phyloP scores from a whole-genome alignment of 2,329 filamentous ascomycete species.

The Chaetomium olivaceum region DNA sequence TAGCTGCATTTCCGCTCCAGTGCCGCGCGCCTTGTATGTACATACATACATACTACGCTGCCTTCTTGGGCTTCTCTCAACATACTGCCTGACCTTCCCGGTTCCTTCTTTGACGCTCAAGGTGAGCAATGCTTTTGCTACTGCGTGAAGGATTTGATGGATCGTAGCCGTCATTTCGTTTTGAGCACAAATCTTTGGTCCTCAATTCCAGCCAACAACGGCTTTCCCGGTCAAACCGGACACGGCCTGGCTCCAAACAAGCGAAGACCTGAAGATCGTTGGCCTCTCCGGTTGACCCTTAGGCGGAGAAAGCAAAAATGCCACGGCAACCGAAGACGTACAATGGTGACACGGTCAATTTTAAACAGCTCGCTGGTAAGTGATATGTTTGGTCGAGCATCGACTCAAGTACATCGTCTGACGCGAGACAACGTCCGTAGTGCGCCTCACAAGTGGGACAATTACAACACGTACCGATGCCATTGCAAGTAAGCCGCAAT shows the following conservation, averaged over 20 bases:
- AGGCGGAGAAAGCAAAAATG: constrained; percentile 19
- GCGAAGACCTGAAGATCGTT: constrained; percentile 1
- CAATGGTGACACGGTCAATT: constrained; percentile 27
- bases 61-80: neutral
- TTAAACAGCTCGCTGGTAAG: constrained; percentile 31
- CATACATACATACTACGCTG: too few relatives aligned
- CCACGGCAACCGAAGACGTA: constrained; percentile 20
- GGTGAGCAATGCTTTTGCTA: neutral
- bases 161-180: neutral
- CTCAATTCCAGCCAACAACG: neutral
- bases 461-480: constrained; percentile 29
- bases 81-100: neutral
- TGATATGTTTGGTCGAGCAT: neutral
- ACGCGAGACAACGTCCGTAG: constrained; percentile 21
- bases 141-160: neutral
- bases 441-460: constrained; percentile 20
- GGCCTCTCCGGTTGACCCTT: neutral
- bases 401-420: neutral
- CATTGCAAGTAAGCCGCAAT: constrained; percentile 29
- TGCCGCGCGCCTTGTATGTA: neutral
- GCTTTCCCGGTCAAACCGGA: neutral
- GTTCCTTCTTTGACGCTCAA: neutral
- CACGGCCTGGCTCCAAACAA: neutral
- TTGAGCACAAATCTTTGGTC: neutral
- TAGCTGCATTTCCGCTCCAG: constrained; percentile 8